A percentile compares a stretch with the other conserved stretches of the same genome.
Conservation (phyloP, 2,329 filamentous ascomycete genomes). For the Hyphodiscus sp. region DNA sequence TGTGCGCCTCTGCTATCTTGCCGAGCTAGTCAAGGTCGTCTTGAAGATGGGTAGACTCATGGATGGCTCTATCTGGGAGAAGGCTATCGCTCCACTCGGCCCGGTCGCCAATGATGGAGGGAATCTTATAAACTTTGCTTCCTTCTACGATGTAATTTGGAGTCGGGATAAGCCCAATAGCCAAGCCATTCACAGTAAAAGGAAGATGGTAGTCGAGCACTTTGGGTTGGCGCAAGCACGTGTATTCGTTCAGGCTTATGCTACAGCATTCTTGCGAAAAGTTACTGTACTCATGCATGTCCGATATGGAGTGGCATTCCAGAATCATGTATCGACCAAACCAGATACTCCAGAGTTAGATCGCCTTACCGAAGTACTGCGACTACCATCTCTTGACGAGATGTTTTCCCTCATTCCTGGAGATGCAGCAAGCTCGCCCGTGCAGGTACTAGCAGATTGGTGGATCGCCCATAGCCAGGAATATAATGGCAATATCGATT, state of each 20-base stretch:
- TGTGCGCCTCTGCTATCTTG: constrained; percentile 79
- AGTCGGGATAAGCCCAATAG: constrained; percentile 8
- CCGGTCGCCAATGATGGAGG: not conserved
- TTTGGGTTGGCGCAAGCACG: constrained; percentile 29
- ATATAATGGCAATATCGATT: not conserved
- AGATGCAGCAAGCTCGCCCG: constrained; percentile 26
- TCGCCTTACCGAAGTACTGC: constrained; percentile 69
- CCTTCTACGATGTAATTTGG: constrained; percentile 21
- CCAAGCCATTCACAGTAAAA: not conserved
- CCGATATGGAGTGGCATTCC: constrained; percentile 83
- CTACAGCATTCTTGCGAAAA: constrained; percentile 86
- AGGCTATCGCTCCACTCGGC: constrained; percentile 13
- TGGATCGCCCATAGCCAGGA: constrained; percentile 53
- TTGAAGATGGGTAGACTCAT: constrained; percentile 51
- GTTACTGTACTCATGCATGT: constrained; percentile 76
- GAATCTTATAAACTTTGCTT: constrained; percentile 14
- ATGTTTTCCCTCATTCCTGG: constrained; percentile 46
- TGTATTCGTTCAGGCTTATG: constrained; percentile 69
- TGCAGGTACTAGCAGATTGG: constrained; percentile 45
- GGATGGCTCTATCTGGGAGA: constrained; percentile 42
- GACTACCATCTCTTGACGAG: constrained; percentile 71
- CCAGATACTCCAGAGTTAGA: constrained; percentile 71
- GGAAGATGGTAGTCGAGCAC: not conserved
- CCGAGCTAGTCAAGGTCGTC: constrained; percentile 81
- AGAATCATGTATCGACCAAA: constrained; percentile 56